Conservation (phyloP, 305 asterid species). For the Plantago rigida region DNA sequence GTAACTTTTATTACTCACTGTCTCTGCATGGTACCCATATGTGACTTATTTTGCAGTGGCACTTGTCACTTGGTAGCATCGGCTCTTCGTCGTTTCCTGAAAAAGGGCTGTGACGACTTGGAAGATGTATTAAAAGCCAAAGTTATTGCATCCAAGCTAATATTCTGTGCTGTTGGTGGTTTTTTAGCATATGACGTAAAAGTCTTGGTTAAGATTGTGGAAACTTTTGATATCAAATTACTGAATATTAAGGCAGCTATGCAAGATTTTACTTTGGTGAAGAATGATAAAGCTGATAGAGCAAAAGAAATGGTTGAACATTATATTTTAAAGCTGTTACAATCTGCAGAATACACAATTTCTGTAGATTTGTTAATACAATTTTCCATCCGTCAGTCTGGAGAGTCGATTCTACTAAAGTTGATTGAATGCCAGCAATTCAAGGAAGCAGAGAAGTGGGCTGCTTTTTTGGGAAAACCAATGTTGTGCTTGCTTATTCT, state of each 20-base stretch:
- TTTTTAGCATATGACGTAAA: conserved; percentile 46
- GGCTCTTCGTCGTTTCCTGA: conserved; percentile 54
- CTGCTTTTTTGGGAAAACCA: conserved; percentile 71
- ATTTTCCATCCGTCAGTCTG: conserved; percentile 55
- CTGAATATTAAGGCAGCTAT: conserved; percentile 46
- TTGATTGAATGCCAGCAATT: conserved; percentile 51
- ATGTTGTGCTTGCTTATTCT: conserved; percentile 52
- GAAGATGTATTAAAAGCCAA: conserved; percentile 50
- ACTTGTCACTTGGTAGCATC: conserved; percentile 76
- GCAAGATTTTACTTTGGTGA: conserved; percentile 29
- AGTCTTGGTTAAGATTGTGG: conserved; percentile 53
- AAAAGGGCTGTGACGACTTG: conserved; percentile 29
- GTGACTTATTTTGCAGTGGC: conserved; percentile 52
- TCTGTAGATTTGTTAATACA: conserved; percentile 65
- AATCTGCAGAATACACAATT: conserved; percentile 45
- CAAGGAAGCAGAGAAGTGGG: conserved; percentile 94
- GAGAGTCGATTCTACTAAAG: conserved; percentile 53
- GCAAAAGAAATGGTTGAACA: conserved; percentile 55
- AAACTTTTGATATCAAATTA: conserved; percentile 49
- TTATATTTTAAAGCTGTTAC: conserved; percentile 47
- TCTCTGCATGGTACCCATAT: conserved; percentile 55
- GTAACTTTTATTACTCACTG: conserved; percentile 65
- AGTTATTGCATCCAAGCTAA: conserved; percentile 47
- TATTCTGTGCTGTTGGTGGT: conserved; percentile 43
- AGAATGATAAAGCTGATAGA: conserved; percentile 26